Base-by-base conservation (phyloP, 2,329 filamentous ascomycete species). In the Hymenotorrendiella dingleyae region DNA sequence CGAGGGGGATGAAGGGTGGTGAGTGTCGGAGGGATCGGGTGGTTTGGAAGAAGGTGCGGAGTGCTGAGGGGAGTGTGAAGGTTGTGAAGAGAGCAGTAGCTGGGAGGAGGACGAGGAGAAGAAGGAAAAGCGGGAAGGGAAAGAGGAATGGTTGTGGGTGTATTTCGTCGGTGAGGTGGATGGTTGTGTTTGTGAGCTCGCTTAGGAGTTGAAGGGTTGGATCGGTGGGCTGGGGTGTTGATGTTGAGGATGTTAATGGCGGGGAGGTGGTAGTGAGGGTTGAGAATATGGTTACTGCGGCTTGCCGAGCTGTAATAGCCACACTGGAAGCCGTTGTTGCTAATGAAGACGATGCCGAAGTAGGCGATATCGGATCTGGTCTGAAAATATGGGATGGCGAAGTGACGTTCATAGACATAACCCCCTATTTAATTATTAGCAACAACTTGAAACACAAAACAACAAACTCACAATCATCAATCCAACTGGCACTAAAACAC, bases 371-470 rank as follows among this genome's bases (percentile, higher is more conserved):
- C 20, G 26, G 21, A 14, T 17, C 9, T 12, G 20, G 32, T 7
- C 32, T 8, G 14, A 42, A 46, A 7, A 46, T 19, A 1, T 20
- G 17, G 14, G 16, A 30, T 19, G 43, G 43, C 9, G 28, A 17
- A 10, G 34, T 42, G 14, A 46, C 21, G 19, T 49, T 45, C 43
- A 46, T 49, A 17, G 35, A 24, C 20, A 49, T 34, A 12, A 49
- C 40, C 7, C 40, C 38, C 46, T 49, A n/a, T 4, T 19, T 41
- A n/a, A 26, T 41, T 11, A 33, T 38, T 34, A 46, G 36, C 20
- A 26, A 10, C 24, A 5, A 20, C 12, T 12, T 17, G 3, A 26
- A 20, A 2, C 16, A n/a, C 4, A 6, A 22, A 22, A 27, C 11
- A 10, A 29, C 10, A 11, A 29, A 36, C 43, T 43, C 33, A 49